Evolutionary conservation across 352 stramenopile species (phyloP).

Genomic region (Globisporangium uncinulatum): DNA sequence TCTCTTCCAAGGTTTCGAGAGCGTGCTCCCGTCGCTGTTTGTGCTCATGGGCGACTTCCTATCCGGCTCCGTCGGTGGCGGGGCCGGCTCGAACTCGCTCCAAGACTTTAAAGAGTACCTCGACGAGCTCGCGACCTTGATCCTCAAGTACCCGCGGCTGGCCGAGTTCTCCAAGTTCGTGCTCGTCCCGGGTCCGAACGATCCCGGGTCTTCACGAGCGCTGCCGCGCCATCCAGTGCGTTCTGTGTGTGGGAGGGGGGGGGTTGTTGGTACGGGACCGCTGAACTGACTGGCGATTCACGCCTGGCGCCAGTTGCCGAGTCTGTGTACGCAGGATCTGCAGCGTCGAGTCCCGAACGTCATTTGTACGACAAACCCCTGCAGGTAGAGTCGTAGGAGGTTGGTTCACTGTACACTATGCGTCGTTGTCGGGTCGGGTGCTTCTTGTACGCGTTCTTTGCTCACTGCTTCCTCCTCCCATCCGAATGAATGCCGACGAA

Average conservation of each 20-base stretch:
- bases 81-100: slow-evolving; percentile 57
- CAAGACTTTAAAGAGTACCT: slow-evolving; percentile 82
- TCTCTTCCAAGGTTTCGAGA: slow-evolving; percentile 87
- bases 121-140: slow-evolving; percentile 88
- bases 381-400: slow-evolving; percentile 29
- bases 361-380: slow-evolving; percentile 89
- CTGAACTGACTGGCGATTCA: neutral
- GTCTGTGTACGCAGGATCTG: slow-evolving; percentile 69
- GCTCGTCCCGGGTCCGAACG: slow-evolving; percentile 89
- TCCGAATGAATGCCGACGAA: neutral
- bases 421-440: neutral
- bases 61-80: slow-evolving; percentile 69
- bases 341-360: slow-evolving; percentile 65
- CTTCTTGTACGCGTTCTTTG: neutral
- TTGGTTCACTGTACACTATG: neutral
- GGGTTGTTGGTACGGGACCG: neutral
- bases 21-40: slow-evolving; percentile 77
- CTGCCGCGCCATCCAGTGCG: slow-evolving; percentile 77
- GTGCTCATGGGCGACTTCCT: slow-evolving; percentile 95
- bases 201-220: slow-evolving; percentile 78
- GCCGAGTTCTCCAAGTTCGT: slow-evolving; percentile 86
- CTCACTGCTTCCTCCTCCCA: neutral
- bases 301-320: slow-evolving; percentile 36
- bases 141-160: slow-evolving; percentile 81
- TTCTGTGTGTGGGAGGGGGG: neutral